Base-by-base conservation (phyloP, 441 rosid species). In the Gossypium gossypioides region DNA sequence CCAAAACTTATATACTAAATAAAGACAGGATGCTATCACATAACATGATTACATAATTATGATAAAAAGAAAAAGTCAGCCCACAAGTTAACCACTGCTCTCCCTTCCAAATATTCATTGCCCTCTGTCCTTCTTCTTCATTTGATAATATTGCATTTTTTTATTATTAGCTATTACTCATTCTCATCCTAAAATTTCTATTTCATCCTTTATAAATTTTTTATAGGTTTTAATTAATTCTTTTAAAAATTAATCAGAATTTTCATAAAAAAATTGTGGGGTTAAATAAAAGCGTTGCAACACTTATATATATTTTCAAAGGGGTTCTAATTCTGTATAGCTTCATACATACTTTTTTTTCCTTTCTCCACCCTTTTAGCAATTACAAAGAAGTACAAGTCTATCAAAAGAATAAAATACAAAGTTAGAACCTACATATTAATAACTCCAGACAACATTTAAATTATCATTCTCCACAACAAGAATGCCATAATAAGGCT, bases 61-160 rank as follows among this genome's bases (percentile, higher is more conserved):
- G 93, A 92, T 92, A 85, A 90, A 82, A 83, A 85, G 85, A 79
- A 77, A 85, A 89, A 87, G 96, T 91, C 97, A 89, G 91, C 92
- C 92, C 92, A 79, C 90, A 88, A 82, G 74, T 71, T 78, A 87
- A 88, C 91, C 91, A 83, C 90, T 68, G 74, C 87, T 73, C 91
- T 79, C 80, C 72, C 80, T 89, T 84, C 90, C 82, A 89, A 91
- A 93, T 84, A 88, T 87, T 89, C 91, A 87, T 91, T 84, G 90
- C 92, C 85, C 89, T 87, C 90, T 13, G 13, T 8, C 2, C 1
- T 16, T 13, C 4, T 12, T 2, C 34, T 34, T 3, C 1, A 12
- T 10, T 57, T 0, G 24, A 4, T 15, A 57, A 0, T 57, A 58
- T 37, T n/a, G 0, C 63, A 25, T 5, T 22, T 19, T 19, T 0